Evolutionary conservation across 2,329 filamentous ascomycete species (phyloP).

Genomic region (Bimuria novae-zelandiae): DNA sequence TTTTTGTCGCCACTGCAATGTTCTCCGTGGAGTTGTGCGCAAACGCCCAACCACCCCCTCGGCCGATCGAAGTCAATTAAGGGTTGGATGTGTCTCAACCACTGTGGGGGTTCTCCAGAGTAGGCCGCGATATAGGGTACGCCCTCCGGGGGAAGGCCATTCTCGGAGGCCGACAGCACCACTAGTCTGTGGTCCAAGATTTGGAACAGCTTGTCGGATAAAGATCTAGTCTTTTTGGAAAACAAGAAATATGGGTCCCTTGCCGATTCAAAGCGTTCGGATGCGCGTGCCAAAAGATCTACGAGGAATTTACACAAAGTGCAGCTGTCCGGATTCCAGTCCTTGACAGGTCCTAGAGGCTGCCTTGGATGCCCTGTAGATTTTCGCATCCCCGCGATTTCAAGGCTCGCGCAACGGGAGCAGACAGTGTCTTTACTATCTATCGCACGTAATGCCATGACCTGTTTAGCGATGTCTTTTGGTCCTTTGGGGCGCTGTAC

Average conservation of each 20-base stretch:
- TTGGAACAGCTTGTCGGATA: slow-evolving; percentile 3
- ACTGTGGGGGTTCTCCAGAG: neutral
- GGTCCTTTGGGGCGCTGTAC: neutral
- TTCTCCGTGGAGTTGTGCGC: slow-evolving; percentile 7
- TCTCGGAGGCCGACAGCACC: slow-evolving; percentile 7
- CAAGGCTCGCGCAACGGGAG: slow-evolving; percentile 2
- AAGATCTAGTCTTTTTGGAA: slow-evolving; percentile 6
- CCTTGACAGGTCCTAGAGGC: neutral
- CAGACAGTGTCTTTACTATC: neutral
- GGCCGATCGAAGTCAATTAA: slow-evolving; percentile 11
- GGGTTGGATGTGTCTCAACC: slow-evolving; percentile 6
- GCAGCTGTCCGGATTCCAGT: slow-evolving; percentile 2
- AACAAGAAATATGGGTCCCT: slow-evolving; percentile 6
- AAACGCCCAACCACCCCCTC: slow-evolving; percentile 9
- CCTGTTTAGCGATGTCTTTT: neutral
- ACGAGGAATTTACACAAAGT: slow-evolving; percentile 1
- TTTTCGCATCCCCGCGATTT: neutral
- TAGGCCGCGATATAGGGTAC: slow-evolving; percentile 10
- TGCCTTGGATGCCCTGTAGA: neutral
- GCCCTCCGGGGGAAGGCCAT: slow-evolving; percentile 5
- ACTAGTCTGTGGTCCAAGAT: slow-evolving; percentile 7
- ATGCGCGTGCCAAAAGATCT: neutral
- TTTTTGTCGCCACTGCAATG: neutral
- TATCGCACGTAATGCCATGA: neutral
- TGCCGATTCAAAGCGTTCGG: neutral